These are phyloP conservation scores for Ocimum tenuiflorum DNA, from an alignment of 257 asterid species.

Conservation along the genomic window DNA sequence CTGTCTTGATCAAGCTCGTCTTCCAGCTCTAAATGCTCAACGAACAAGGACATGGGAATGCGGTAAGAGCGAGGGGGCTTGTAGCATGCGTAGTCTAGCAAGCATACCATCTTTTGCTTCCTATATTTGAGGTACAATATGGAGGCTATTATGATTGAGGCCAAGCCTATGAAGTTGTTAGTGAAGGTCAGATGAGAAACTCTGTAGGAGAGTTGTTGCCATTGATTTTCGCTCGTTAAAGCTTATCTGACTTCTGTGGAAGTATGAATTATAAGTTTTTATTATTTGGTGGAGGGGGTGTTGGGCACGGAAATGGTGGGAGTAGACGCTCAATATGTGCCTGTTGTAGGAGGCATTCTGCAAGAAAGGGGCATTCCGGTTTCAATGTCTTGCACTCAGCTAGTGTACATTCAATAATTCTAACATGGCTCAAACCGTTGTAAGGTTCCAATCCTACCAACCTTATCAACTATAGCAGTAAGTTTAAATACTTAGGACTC, in stretches of 20 bases:
- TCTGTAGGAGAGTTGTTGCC: background rate
- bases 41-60: slow-evolving; percentile 15
- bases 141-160: slow-evolving; percentile 11
- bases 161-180: slow-evolving; percentile 4
- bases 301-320: slow-evolving; percentile 6
- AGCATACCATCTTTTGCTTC: slow-evolving; percentile 6
- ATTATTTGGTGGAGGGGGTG: background rate
- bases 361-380: slow-evolving; percentile 17
- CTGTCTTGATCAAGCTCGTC: slow-evolving; percentile 18
- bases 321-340: slow-evolving; percentile 24
- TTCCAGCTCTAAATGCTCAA: slow-evolving; percentile 15
- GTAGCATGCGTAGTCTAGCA: slow-evolving; percentile 32
- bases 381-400: background rate
- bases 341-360: slow-evolving; percentile 13
- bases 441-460: no score
- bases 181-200: slow-evolving; percentile 1
- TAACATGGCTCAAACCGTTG: no score
- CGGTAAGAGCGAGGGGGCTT: slow-evolving; percentile 26
- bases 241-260: background rate
- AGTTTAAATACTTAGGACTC: no score
- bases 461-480: no score
- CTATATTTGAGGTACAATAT: background rate
- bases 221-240: background rate
- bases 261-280: background rate
- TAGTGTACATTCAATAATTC: background rate